A percentile compares a stretch with the other conserved stretches of the same genome.
Conservation (phyloP, 768 basidiomycete species). For the Gymnopilus junonius region DNA sequence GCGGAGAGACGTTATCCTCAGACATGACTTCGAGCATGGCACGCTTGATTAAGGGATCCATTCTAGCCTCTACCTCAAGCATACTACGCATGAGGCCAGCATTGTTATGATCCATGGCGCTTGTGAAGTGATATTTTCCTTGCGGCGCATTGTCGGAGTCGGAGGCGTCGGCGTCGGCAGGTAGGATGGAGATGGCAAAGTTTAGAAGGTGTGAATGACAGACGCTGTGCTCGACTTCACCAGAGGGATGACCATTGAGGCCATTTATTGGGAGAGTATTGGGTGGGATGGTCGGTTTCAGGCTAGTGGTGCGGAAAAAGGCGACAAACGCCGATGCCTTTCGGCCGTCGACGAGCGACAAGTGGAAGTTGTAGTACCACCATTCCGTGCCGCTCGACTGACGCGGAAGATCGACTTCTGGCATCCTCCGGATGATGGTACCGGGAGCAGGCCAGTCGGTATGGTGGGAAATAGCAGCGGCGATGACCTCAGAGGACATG, state of each 20-base stretch:
- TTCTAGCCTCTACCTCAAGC: background rate
- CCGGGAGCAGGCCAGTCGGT: conserved; percentile 2
- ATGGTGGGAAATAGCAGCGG: background rate
- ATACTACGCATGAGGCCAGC: background rate
- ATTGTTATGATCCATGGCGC: background rate
- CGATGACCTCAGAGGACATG: background rate
- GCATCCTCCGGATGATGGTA: background rate
- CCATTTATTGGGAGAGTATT: background rate
- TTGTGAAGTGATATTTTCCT: background rate
- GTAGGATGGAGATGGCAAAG: background rate
- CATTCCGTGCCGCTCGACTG: conserved; percentile 1
- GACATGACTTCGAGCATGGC: background rate
- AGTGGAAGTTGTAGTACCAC: conserved; percentile 6
- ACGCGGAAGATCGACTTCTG: background rate
- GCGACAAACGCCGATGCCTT: background rate
- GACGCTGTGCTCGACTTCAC: background rate
- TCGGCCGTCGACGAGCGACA: conserved; percentile 1
- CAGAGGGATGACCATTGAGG: background rate
- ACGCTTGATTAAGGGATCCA: background rate
- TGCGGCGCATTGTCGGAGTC: background rate
- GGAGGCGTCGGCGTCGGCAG: background rate
- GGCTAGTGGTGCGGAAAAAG: background rate
- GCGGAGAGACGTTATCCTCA: background rate
- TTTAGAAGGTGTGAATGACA: background rate
- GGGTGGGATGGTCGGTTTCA: background rate